These are phyloP conservation scores for Neoscytalidium dimidiatum DNA, from an alignment of 2,329 filamentous ascomycete genomes.

Conservation along the genomic window DNA sequence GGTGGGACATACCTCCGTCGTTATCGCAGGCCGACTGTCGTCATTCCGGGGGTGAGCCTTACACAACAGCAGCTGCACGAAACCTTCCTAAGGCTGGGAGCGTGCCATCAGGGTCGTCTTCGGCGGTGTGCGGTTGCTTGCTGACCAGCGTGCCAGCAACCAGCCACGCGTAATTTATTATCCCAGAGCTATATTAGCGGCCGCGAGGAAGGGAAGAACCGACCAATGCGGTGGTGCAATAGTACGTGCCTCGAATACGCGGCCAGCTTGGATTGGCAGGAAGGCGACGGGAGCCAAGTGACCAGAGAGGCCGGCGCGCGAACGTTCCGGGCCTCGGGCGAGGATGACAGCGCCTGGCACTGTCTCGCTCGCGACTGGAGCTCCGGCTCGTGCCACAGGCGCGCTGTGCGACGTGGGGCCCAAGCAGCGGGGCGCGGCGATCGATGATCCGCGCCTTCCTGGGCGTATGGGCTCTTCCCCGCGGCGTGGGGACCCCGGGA, in stretches of 20 bases:
- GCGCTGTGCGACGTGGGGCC: background rate
- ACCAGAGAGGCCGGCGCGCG: background rate
- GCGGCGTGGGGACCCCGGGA: background rate
- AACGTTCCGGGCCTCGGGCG: background rate
- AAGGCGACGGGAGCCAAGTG: background rate
- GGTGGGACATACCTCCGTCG: background rate
- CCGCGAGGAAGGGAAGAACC: background rate
- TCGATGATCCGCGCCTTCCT: constrained; percentile 10
- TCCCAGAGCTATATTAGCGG: constrained; percentile 10
- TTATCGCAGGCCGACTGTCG: background rate
- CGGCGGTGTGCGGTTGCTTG: background rate
- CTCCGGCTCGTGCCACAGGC: constrained; percentile 2
- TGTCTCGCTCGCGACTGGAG: background rate
- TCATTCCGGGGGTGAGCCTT: background rate
- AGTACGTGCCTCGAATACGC: constrained; percentile 8
- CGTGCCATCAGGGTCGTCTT: background rate
- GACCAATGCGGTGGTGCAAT: background rate
- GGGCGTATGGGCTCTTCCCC: background rate
- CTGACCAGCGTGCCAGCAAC: background rate
- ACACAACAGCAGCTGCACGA: background rate
- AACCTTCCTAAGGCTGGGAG: background rate
- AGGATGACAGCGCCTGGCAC: background rate
- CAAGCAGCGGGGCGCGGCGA: background rate
- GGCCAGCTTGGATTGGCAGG: constrained; percentile 8
- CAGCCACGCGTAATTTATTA: constrained; percentile 6